Evolutionary conservation across 140 eudicot genomes (phyloP).

Genomic region (Cichorium intybus): DNA sequence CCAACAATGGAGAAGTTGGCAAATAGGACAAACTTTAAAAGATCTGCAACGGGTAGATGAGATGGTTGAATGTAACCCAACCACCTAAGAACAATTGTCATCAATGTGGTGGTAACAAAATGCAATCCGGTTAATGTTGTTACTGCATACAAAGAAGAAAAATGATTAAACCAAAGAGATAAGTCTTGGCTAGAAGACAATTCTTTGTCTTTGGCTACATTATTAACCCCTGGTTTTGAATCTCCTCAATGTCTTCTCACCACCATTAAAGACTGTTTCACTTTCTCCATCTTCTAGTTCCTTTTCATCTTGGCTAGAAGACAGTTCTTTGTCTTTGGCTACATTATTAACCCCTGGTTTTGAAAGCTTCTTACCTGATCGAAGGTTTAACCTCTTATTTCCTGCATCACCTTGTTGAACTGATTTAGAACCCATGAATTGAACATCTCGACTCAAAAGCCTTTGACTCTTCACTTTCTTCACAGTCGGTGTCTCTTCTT

Average conservation of each 20-base stretch:
- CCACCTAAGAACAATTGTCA: too few species aligned
- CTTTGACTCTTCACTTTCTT: constrained; percentile 25
- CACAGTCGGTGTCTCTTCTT: not conserved
- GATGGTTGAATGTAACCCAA: too few species aligned
- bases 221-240: too few species aligned
- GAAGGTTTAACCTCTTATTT: constrained; percentile 28
- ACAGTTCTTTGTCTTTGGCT: not conserved
- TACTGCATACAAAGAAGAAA: too few species aligned
- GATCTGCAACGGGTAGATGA: too few species aligned
- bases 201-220: too few species aligned
- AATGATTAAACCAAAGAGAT: too few species aligned
- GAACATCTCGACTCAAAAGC: constrained; percentile 5
- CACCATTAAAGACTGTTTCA: not conserved
- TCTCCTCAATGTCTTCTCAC: constrained; percentile 7
- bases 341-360: constrained; percentile 15
- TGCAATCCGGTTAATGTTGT: too few species aligned
- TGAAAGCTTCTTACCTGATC: constrained; percentile 45
- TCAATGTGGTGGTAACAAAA: too few species aligned
- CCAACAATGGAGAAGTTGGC: too few species aligned
- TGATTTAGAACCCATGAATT: constrained; percentile 7
- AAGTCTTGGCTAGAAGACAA: too few species aligned
- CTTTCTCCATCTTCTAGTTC: constrained; percentile 12
- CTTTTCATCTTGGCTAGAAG: not conserved
- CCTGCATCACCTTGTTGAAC: constrained; percentile 17
- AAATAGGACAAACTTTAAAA: too few species aligned